Percentiles rank a stretch among this genome's conserved stretches.
phyloP scores from a whole-genome alignment of 768 basidiomycete species.

The Mycena belliarum region DNA sequence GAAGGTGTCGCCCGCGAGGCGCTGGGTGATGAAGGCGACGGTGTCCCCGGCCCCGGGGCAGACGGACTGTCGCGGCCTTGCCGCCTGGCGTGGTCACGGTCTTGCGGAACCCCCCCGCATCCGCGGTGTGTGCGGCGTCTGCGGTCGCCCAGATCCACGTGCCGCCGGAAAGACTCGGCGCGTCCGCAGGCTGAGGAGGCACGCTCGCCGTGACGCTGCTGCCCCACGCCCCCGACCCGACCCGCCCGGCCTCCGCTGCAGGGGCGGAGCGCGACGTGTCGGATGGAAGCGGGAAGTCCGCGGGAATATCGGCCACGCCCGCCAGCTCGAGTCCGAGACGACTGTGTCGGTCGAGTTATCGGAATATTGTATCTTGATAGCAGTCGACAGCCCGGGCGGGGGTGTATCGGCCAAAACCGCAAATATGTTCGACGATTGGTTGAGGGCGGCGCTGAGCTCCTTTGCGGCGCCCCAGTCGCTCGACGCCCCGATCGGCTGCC shows the following conservation, averaged over 20 bases:
- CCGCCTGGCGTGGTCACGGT: background rate
- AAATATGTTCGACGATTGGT: slow-evolving; percentile 6
- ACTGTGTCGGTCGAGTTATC: background rate
- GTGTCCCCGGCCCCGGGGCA: background rate
- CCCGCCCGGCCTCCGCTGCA: background rate
- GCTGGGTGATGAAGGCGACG: background rate
- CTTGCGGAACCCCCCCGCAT: slow-evolving; percentile 9
- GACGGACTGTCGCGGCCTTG: slow-evolving; percentile 3
- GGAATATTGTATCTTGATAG: background rate
- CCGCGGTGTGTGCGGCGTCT: background rate
- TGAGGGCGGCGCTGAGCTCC: slow-evolving; percentile 7
- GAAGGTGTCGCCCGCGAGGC: too few species aligned
- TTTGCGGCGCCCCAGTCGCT: slow-evolving; percentile 6
- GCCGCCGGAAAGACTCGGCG: background rate
- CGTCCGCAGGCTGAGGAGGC: background rate
- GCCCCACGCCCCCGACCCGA: slow-evolving; percentile 9
- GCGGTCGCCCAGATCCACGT: slow-evolving; percentile 12
- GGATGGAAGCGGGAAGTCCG: slow-evolving; percentile 6
- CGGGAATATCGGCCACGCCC: background rate
- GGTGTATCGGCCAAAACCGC: slow-evolving; percentile 4
- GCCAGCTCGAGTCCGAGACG: slow-evolving; percentile 13
- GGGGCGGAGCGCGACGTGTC: background rate
- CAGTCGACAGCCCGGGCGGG: slow-evolving; percentile 9
- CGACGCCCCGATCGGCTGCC: slow-evolving; percentile 11
- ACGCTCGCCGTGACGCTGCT: background rate